Evolutionary conservation across 192 early-diverging fungal species (phyloP), one percentile per base, ranked within the genome.

Genomic region (Dimargaris cristalligena): DNA sequence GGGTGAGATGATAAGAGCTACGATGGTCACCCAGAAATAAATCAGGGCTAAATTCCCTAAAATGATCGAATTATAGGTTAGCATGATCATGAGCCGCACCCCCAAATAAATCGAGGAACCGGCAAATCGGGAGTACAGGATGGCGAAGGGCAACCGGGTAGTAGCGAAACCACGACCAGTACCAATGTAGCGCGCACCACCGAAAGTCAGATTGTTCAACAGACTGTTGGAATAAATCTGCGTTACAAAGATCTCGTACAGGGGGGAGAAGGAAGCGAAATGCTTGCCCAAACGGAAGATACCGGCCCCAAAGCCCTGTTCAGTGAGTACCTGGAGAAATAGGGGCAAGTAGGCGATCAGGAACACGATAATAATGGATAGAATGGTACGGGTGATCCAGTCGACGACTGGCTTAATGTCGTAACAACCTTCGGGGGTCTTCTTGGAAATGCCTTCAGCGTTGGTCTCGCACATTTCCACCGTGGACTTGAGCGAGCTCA

Each of bases 131-230:
- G 82, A 84, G 61, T 83, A 91, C 30, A 91, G 76, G 16, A 80
- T 70, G 10, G 78, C 70, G 65, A 91, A 91, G 49, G 80, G 76
- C 33, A 84, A 67, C 0, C 87, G 77, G 23, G 89, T 76, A 2
- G 89, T 91, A 0, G 89, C 83, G 67, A 91, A 88, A 30, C 87
- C 86, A 68, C 89, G 84, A 0, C 89, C 89, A 11, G 87, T 87
- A 41, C 81, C 86, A 58, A 89, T 86, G 61, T 89, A 91, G n/a
- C 80, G 78, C 13, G 89, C 89, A 22, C 86, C 82, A 54, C 87
- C 87, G 62, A 80, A 89, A 0, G 74, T 78, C 68, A 91, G 62
- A 60, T 89, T 87, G 60, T 82, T 80, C 66, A 89, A 70, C 48
- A 91, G 78, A 59, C 84, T 82, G 71, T 87, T 82, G 58, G 82